A percentile compares a stretch with the other conserved stretches of the same genome.
These are phyloP conservation scores for Cladophialophora psammophila DNA, from an alignment of 2,329 filamentous ascomycete species.

Conservation along the genomic window DNA sequence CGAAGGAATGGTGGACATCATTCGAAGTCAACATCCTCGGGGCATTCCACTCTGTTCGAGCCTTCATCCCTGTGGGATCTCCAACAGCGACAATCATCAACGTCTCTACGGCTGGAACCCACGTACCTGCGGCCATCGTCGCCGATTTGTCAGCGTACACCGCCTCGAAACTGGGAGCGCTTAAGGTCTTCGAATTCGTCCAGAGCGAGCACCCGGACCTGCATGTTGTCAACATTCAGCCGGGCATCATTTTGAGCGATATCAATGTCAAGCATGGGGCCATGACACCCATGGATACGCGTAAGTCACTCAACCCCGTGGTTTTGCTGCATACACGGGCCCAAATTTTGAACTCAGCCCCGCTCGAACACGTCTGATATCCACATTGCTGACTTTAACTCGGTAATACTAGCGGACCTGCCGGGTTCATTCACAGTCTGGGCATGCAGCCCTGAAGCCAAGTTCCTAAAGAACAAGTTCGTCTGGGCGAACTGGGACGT, in stretches of 20 bases:
- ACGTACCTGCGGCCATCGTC: conserved; percentile 8
- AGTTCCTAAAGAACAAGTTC: conserved; percentile 56
- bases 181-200: conserved; percentile 54
- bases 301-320: background rate
- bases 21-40: conserved; percentile 28
- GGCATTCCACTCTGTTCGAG: conserved; percentile 27
- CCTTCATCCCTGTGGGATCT: conserved; percentile 21
- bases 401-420: background rate
- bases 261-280: conserved; percentile 21
- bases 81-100: conserved; percentile 22
- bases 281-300: conserved; percentile 13
- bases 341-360: background rate
- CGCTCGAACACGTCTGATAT: background rate
- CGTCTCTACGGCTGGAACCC: conserved; percentile 18
- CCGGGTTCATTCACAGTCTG: conserved; percentile 55
- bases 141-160: conserved; percentile 45
- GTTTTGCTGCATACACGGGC: background rate
- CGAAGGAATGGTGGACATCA: conserved; percentile 20
- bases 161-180: conserved; percentile 51
- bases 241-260: conserved; percentile 44
- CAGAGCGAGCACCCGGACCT: conserved; percentile 50
- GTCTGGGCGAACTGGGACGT: conserved; percentile 62
- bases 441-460: conserved; percentile 55
- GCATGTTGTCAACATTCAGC: conserved; percentile 54
- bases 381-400: background rate